Percentiles rank a stretch among this genome's conserved stretches.
Evolutionary conservation across 345 rosid genomes (phyloP).

Genomic region (Eucalyptus regnans): DNA sequence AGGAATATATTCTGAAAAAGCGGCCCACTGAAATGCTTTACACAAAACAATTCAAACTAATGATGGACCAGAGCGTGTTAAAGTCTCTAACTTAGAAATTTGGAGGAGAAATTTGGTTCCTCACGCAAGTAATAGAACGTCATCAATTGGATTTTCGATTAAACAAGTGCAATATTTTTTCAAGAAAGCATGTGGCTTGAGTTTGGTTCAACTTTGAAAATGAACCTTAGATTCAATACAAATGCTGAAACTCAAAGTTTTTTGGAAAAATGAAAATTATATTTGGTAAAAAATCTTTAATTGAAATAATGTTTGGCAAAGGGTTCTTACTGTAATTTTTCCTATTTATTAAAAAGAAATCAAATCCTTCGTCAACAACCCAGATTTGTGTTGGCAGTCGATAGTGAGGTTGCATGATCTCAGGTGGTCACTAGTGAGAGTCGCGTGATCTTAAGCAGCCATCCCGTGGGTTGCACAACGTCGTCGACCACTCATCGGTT

Average conservation of each 20-base stretch:
- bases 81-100: background rate
- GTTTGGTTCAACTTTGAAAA: no score
- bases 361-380: no score
- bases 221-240: no score
- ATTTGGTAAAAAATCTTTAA: no score
- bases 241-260: no score
- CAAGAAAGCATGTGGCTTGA: background rate
- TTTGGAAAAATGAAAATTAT: no score
- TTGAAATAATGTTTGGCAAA: no score
- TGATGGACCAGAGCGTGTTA: background rate
- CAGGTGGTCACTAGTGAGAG: fast-evolving
- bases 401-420: no score
- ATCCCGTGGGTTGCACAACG: fast-evolving
- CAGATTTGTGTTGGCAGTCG: fast-evolving
- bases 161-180: background rate
- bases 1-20: background rate
- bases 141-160: background rate
- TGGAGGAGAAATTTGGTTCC: background rate
- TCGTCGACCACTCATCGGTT: fast-evolving
- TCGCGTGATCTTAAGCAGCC: fast-evolving
- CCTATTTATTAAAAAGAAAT: no score
- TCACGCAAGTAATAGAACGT: background rate
- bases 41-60: background rate
- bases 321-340: no score
- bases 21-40: background rate